Percentiles rank a stretch among this genome's conserved stretches.
These are phyloP conservation scores for Adansonia madagascariensis DNA, from an alignment of 441 rosid genomes.

Conservation along the genomic window DNA sequence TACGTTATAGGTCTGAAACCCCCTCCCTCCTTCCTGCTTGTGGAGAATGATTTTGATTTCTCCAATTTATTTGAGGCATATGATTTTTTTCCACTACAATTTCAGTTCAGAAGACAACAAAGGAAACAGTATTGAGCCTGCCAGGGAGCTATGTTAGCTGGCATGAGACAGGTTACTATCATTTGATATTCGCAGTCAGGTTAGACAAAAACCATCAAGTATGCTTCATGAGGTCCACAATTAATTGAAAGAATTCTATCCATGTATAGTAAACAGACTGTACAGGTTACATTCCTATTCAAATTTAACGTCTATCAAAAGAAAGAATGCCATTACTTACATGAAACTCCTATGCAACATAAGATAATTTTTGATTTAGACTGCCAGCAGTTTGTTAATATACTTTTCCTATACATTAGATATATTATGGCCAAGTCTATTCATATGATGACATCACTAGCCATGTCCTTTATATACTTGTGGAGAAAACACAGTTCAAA, in stretches of 20 bases:
- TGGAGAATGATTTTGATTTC: not conserved
- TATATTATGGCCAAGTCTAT: slow-evolving; percentile 10
- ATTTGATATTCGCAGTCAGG: not conserved
- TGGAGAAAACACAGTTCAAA: slow-evolving; percentile 28
- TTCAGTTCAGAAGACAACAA: not conserved
- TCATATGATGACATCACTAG: slow-evolving; percentile 12
- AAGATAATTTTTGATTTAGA: slow-evolving; percentile 18
- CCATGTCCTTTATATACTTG: slow-evolving; percentile 4
- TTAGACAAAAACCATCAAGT: slow-evolving; percentile 14
- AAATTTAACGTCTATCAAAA: slow-evolving; percentile 26
- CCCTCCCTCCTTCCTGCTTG: not conserved
- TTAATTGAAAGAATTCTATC: slow-evolving; percentile 16
- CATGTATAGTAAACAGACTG: not conserved
- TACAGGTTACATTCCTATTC: slow-evolving; percentile 1
- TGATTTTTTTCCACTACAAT: not conserved
- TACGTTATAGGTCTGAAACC: not conserved
- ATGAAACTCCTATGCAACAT: not conserved
- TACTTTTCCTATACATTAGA: slow-evolving; percentile 15
- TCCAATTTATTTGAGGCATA: not conserved
- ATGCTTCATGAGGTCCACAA: not conserved
- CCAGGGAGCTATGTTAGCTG: not conserved
- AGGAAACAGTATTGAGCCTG: not conserved
- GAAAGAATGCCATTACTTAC: slow-evolving; percentile 27
- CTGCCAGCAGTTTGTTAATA: slow-evolving; percentile 11
- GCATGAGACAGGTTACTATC: not conserved